Evolutionary conservation across 2,329 filamentous ascomycete genomes (phyloP).

Genomic region (Phialophora macrospora): DNA sequence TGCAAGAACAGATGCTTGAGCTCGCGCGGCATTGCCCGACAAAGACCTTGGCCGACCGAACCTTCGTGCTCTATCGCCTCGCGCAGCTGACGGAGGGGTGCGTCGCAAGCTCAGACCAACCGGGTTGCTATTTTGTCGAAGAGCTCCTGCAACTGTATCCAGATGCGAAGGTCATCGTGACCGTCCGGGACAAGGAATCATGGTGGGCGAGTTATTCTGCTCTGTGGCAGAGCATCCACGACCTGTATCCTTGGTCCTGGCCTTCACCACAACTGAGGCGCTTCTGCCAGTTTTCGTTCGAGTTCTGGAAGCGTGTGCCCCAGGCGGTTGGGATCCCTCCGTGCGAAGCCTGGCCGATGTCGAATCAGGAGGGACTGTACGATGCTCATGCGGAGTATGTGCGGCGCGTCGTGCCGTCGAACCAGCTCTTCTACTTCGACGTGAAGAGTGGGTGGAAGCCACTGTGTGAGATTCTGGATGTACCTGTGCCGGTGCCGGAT

Average conservation of each 20-base stretch:
- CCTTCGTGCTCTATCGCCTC: slow-evolving; percentile 15
- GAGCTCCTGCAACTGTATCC: slow-evolving; percentile 16
- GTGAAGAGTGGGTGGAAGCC: slow-evolving; percentile 14
- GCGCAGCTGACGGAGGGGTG: slow-evolving; percentile 13
- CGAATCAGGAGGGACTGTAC: slow-evolving; percentile 16
- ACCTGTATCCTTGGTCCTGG: slow-evolving; percentile 16
- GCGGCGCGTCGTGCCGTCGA: slow-evolving; percentile 5
- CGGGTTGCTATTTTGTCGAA: slow-evolving; percentile 14
- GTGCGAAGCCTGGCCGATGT: slow-evolving; percentile 13
- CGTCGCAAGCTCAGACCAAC: slow-evolving; percentile 16
- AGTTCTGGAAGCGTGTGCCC: slow-evolving; percentile 19
- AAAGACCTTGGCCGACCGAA: slow-evolving; percentile 12
- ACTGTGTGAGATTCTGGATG: slow-evolving; percentile 14
- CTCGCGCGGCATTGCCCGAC: slow-evolving; percentile 15
- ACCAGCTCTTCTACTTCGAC: slow-evolving; percentile 15
- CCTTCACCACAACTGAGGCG: slow-evolving; percentile 11
- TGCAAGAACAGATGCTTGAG: slow-evolving; percentile 16
- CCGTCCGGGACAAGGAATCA: slow-evolving; percentile 8
- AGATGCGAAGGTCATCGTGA: slow-evolving; percentile 16
- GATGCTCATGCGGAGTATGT: slow-evolving; percentile 18
- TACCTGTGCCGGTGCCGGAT: not conserved
- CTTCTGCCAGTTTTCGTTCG: slow-evolving; percentile 10
- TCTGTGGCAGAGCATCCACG: slow-evolving; percentile 14
- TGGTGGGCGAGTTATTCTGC: slow-evolving; percentile 20
- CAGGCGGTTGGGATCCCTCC: slow-evolving; percentile 14